These are phyloP conservation scores for Claviceps arundinis DNA, from an alignment of 2,329 filamentous ascomycete genomes.

Conservation along the genomic window DNA sequence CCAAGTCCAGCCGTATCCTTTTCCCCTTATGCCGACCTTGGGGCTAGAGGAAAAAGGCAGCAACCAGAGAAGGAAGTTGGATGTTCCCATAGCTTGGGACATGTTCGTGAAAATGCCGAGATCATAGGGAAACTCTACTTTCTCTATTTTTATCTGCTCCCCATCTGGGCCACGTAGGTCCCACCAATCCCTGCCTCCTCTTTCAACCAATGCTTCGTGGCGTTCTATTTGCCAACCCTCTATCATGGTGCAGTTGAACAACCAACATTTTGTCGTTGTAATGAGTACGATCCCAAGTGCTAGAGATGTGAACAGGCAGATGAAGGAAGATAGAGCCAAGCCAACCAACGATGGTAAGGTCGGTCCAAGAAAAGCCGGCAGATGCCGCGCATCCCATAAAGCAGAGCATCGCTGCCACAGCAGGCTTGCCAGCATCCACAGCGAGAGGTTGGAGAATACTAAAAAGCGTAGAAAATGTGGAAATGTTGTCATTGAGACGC, in stretches of 20 bases:
- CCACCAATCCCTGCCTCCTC: slow-evolving; percentile 34
- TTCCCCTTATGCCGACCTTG: slow-evolving; percentile 22
- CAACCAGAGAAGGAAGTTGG: slow-evolving; percentile 54
- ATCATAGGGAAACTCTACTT: slow-evolving; percentile 73
- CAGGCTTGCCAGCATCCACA: slow-evolving; percentile 48
- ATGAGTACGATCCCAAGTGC: slow-evolving; percentile 51
- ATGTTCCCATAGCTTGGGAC: slow-evolving; percentile 59
- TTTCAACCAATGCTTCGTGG: slow-evolving; percentile 42
- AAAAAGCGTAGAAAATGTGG: slow-evolving; percentile 75
- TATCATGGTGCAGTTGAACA: slow-evolving; percentile 65
- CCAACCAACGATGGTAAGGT: slow-evolving; percentile 42
- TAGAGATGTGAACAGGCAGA: slow-evolving; percentile 46
- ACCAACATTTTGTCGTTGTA: slow-evolving; percentile 47
- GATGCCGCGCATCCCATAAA: slow-evolving; percentile 51
- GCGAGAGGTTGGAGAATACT: slow-evolving; percentile 50
- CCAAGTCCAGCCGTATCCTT: slow-evolving; percentile 44
- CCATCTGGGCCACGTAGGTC: slow-evolving; percentile 21
- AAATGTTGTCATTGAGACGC: slow-evolving; percentile 69
- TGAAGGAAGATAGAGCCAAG: slow-evolving; percentile 45
- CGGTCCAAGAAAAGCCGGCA: slow-evolving; percentile 66
- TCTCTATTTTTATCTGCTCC: slow-evolving; percentile 36
- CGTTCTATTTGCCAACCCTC: slow-evolving; percentile 63
- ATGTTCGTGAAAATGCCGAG: slow-evolving; percentile 63
- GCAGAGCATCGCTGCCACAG: slow-evolving; percentile 44
- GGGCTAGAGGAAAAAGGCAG: slow-evolving; percentile 49